Base-by-base conservation (phyloP, 805 yeast genomes). In the Huiozyma sinensis region DNA sequence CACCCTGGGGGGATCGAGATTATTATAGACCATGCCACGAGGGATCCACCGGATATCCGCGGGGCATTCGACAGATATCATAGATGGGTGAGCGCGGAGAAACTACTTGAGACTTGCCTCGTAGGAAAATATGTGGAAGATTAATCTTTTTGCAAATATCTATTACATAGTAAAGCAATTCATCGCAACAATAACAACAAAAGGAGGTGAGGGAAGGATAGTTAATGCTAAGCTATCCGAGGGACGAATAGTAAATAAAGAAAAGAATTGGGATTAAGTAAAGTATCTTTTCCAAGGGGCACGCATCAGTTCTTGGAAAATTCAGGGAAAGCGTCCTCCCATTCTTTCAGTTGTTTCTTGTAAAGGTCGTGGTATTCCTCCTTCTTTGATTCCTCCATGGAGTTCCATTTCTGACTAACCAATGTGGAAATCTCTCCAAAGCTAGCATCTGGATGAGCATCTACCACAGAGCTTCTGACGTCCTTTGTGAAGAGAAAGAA, bases 1-100 rank as follows among this genome's bases (percentile, higher is more conserved):
- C 98, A 90, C 53, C 98, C 98, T 0, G 98, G 98, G 33, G 98
- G 98, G 1, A 78, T 70, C 4, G 77, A 76, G 6, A 85, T 87
- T 55, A 65, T 90, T 36, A 68, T 85, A 76, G 73, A 77, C 41
- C 3, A 46, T 28, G 76, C 83, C 54, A 92, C 94, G 1, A 35
- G 27, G n/a, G 42, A 45, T 32, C 96, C 96, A 0, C 69, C 70
- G 41, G 97, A 90, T 58, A 92, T 90, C 1, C 86, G 95, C 1
- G 51, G 64, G 2, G 56, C 84, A 47, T 90, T 90, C 56, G 77
- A 80, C 61, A 78, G 79, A 62, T 83, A 81, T 43, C 84, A 78
- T 52, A 58, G 74, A 11, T 78, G 84, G 98, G 95, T 90, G 6
- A 90, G 84, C 59, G 84, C 70, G 41, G 96, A 89, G 50, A 65